Evolutionary conservation across 768 basidiomycete species (phyloP).

Genomic region (Leccinum arenicola): DNA sequence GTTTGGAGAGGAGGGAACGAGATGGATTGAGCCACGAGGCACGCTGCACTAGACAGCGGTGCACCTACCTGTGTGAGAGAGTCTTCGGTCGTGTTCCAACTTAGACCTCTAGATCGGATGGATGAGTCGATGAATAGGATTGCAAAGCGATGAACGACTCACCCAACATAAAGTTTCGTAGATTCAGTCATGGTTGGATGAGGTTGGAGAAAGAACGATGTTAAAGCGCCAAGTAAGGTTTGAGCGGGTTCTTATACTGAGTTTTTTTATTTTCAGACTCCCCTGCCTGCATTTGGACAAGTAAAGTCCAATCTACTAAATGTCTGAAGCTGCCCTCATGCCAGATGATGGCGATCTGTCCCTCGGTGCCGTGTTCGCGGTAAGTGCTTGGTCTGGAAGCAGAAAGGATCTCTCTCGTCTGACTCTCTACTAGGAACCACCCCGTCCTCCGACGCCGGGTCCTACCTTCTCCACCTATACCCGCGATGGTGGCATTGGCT

Average conservation of each 20-base stretch:
- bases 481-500: constrained; percentile 26
- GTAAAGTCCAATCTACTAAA: too few relatives aligned
- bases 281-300: constrained; percentile 28
- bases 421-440: constrained; percentile 44
- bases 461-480: constrained; percentile 52
- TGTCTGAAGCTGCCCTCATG: not conserved
- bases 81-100: constrained; percentile 33
- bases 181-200: constrained; percentile 23
- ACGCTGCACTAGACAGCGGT: not conserved
- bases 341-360: not conserved
- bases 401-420: not conserved
- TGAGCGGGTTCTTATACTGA: constrained; percentile 26
- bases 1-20: constrained; percentile 1
- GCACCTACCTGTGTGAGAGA: constrained; percentile 23
- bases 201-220: constrained; percentile 15
- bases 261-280: constrained; percentile 31
- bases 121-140: not conserved
- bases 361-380: not conserved
- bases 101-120: constrained; percentile 26
- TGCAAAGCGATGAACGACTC: constrained; percentile 4
- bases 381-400: not conserved
- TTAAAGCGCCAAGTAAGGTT: constrained; percentile 14
- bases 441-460: constrained; percentile 65
- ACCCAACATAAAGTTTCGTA: constrained; percentile 34
- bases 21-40: constrained; percentile 6